These are phyloP conservation scores for Saccharomyces hybrid DNA, from an alignment of 1,139 yeast genomes.

Conservation along the genomic window DNA sequence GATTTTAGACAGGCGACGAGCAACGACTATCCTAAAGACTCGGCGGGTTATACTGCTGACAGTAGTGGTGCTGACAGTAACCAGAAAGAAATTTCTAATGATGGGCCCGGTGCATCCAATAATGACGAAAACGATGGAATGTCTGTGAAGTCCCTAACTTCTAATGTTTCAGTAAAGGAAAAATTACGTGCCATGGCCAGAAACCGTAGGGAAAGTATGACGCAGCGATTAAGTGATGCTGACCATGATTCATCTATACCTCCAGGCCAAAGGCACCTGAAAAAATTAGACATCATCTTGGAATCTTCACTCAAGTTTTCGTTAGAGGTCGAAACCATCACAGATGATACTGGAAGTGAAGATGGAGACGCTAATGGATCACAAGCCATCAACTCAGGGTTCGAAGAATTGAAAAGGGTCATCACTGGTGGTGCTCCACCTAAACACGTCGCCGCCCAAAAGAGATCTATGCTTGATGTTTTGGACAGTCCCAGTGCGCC, in stretches of 20 bases:
- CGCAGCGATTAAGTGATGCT: neutral
- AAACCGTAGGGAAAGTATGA: slow-evolving; percentile 2
- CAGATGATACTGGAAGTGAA: slow-evolving; percentile 4
- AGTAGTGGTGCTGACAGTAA: neutral
- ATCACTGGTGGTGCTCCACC: slow-evolving; percentile 17
- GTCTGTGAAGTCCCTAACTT: neutral
- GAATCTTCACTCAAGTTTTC: slow-evolving; percentile 20
- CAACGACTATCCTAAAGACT: neutral
- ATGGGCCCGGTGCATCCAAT: neutral
- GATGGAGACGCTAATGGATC: slow-evolving; percentile 1
- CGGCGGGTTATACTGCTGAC: neutral
- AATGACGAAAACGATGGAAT: slow-evolving; percentile 1
- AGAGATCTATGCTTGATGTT: slow-evolving; percentile 23
- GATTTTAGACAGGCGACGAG: neutral
- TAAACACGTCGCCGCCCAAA: slow-evolving; percentile 6
- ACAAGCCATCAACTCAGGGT: slow-evolving; percentile 3
- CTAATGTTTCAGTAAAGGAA: neutral
- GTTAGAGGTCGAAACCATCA: slow-evolving; percentile 16
- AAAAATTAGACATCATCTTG: slow-evolving; percentile 14
- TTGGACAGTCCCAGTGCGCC: neutral
- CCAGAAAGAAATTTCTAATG: neutral
- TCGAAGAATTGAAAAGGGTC: slow-evolving; percentile 15
- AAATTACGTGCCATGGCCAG: slow-evolving; percentile 3
- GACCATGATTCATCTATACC: neutral
- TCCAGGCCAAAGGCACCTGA: slow-evolving; percentile 2